phyloP scores from a whole-genome alignment of 768 basidiomycete species.

The Boletus barrowsii region DNA sequence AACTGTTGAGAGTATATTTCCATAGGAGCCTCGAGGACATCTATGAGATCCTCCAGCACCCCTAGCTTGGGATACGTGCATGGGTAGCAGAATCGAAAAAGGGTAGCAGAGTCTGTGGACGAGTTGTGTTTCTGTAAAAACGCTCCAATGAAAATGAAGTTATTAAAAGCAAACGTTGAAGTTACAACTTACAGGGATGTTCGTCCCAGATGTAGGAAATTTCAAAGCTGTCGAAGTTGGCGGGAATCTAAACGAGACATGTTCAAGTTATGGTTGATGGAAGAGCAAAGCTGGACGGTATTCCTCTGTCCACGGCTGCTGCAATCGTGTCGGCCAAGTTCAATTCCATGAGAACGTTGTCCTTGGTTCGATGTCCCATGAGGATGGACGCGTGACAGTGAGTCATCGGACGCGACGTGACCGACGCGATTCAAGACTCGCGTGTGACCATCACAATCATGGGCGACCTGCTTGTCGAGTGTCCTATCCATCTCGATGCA shows the following conservation, averaged over 20 bases:
- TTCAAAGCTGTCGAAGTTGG: too few species aligned
- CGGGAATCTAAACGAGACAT: too few species aligned
- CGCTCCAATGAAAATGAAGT: not conserved
- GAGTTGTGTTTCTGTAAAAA: not conserved
- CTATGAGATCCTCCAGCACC: not conserved
- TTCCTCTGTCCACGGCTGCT: too few species aligned
- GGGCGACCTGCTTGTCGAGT: conserved; percentile 27
- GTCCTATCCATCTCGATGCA: conserved; percentile 31
- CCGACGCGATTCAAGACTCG: not conserved
- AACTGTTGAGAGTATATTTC: conserved; percentile 19
- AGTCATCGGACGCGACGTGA: too few species aligned
- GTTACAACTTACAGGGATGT: not conserved
- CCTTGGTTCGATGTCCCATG: not conserved
- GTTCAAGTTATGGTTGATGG: too few species aligned
- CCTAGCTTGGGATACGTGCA: conserved; percentile 19
- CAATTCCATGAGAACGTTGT: too few species aligned
- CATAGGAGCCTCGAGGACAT: conserved; percentile 12
- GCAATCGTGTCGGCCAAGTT: too few species aligned
- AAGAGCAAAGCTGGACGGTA: too few species aligned
- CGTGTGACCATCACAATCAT: conserved; percentile 4
- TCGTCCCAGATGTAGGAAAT: not conserved
- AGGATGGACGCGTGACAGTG: too few species aligned
- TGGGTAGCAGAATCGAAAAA: conserved; percentile 30
- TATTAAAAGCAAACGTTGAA: not conserved
- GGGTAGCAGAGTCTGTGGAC: conserved; percentile 1